phyloP scores from a whole-genome alignment of 2,329 filamentous ascomycete species.

The Talaromyces amestolkiae region DNA sequence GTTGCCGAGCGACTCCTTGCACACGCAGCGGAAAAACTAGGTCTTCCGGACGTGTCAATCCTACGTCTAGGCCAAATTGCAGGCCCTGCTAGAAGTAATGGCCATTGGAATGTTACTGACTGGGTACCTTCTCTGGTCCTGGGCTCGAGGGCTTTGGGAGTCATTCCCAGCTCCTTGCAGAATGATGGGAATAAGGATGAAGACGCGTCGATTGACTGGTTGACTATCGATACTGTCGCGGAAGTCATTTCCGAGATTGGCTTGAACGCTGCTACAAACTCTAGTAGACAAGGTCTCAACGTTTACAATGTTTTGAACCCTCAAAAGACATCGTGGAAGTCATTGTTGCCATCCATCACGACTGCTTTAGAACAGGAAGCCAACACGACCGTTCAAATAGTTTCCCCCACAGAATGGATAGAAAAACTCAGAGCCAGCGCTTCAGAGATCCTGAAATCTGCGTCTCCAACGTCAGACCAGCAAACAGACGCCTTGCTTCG shows the following conservation, averaged over 20 bases:
- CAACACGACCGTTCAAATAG: neutral
- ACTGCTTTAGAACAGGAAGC: neutral
- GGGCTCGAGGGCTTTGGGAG: slow-evolving; percentile 38
- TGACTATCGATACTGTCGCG: slow-evolving; percentile 45
- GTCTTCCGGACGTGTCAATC: slow-evolving; percentile 21
- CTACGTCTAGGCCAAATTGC: slow-evolving; percentile 32
- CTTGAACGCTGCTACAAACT: neutral
- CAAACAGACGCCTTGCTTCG: neutral
- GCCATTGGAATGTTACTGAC: slow-evolving; percentile 44
- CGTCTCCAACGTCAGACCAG: neutral
- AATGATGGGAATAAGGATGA: slow-evolving; percentile 22
- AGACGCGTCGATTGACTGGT: slow-evolving; percentile 39
- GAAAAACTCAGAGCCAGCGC: neutral
- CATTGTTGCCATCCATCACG: neutral
- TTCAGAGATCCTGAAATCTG: neutral
- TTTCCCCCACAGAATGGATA: slow-evolving; percentile 4
- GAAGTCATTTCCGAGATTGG: slow-evolving; percentile 33
- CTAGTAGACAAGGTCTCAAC: neutral
- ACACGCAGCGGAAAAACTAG: slow-evolving; percentile 19
- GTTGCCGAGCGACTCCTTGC: slow-evolving; percentile 30
- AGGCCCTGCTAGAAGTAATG: slow-evolving; percentile 21
- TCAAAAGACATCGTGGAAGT: neutral
- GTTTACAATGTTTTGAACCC: slow-evolving; percentile 3
- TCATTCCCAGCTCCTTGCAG: slow-evolving; percentile 40
- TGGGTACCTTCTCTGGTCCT: slow-evolving; percentile 45